A percentile compares a stretch with the other conserved stretches of the same genome.
phyloP scores from a whole-genome alignment of 2,329 filamentous ascomycete species.

The Pezicula rhizophila region DNA sequence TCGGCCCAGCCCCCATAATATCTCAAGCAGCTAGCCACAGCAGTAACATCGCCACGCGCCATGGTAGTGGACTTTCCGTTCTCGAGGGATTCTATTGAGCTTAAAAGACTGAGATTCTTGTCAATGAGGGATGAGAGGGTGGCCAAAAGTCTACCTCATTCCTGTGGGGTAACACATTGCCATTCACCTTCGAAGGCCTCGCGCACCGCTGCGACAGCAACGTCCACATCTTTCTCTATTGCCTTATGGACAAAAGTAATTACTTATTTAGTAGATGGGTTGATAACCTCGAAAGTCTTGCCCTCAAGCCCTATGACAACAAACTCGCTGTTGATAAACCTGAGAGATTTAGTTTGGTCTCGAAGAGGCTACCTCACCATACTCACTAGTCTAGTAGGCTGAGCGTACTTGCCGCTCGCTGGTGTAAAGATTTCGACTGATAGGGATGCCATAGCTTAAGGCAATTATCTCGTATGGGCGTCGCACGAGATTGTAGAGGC shows the following conservation, averaged over 20 bases:
- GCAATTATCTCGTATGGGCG: too few species aligned
- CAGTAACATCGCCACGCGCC: constrained; percentile 68
- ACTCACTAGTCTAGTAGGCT: too few species aligned
- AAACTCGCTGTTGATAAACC: constrained; percentile 85
- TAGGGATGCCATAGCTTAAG: too few species aligned
- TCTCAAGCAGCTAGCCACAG: constrained; percentile 64
- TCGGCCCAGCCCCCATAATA: constrained; percentile 77
- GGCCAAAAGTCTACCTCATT: constrained; percentile 62
- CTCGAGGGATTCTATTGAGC: constrained; percentile 80
- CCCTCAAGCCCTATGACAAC: constrained; percentile 77
- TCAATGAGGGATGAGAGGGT: constrained; percentile 79
- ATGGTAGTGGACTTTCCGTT: constrained; percentile 77
- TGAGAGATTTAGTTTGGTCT: too few species aligned
- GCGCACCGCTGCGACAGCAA: constrained; percentile 79
- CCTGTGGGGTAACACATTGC: constrained; percentile 60
- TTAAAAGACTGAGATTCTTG: constrained; percentile 69
- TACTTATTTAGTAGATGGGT: constrained; percentile 77
- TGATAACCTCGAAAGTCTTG: constrained; percentile 88
- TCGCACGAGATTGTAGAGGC: too few species aligned
- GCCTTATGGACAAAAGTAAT: constrained; percentile 80
- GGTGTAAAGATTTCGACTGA: too few species aligned
- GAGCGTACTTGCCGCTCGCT: too few species aligned
- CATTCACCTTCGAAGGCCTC: constrained; percentile 76
- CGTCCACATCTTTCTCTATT: constrained; percentile 77
- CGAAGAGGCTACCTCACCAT: too few species aligned